These are phyloP conservation scores for Aphanoascus verrucosus DNA, from an alignment of 2,329 filamentous ascomycete genomes.

Conservation along the genomic window DNA sequence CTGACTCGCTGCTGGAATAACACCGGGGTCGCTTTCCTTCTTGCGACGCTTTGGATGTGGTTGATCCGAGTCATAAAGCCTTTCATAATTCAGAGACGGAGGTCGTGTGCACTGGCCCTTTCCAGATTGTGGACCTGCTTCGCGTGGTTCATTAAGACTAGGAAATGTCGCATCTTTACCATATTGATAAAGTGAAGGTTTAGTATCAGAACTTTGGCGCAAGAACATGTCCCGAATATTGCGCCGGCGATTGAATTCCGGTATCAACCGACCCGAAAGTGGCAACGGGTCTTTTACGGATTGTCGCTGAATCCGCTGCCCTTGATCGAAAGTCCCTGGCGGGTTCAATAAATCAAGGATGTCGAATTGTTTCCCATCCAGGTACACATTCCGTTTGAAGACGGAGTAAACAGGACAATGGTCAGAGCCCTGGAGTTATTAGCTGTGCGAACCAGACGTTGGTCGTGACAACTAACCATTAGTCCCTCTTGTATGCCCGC, in stretches of 20 bases:
- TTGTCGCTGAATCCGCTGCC: too few relatives aligned
- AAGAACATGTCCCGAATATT: slow-evolving; percentile 89
- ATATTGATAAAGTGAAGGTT: background rate
- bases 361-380: slow-evolving; percentile 42
- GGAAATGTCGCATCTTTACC: background rate
- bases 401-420: slow-evolving; percentile 86
- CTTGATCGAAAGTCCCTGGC: slow-evolving; percentile 59
- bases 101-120: background rate
- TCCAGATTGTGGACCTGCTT: background rate
- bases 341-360: slow-evolving; percentile 71
- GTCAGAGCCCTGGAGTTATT: slow-evolving; percentile 59
- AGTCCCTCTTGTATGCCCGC: slow-evolving; percentile 87
- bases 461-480: slow-evolving; percentile 40
- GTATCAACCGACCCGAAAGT: slow-evolving; percentile 70
- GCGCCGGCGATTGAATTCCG: slow-evolving; percentile 73
- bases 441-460: slow-evolving; percentile 12
- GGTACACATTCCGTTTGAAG: slow-evolving; percentile 52
- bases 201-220: background rate
- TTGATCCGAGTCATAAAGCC: background rate
- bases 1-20: background rate
- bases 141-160: background rate
- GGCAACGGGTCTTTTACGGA: too few relatives aligned
- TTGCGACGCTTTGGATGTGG: background rate
- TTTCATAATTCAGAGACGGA: background rate
- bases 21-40: background rate